Evolutionary conservation across 129 eudicot genomes (phyloP).

Genomic region (Lonicera japonica): DNA sequence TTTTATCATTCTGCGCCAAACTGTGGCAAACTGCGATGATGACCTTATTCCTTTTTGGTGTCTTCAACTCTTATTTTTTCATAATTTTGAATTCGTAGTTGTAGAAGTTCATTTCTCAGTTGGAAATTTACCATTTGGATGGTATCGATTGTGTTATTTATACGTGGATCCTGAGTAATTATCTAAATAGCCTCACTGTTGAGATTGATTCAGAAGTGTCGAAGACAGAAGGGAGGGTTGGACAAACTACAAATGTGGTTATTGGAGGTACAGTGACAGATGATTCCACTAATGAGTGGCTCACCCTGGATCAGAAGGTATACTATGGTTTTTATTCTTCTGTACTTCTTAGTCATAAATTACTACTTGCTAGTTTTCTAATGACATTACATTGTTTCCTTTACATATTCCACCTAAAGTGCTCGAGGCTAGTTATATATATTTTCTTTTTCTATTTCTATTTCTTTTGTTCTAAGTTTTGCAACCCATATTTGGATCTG

Average conservation of each 20-base stretch:
- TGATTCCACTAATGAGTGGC: constrained; percentile 67
- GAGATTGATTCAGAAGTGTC: constrained; percentile 60
- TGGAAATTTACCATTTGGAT: not conserved
- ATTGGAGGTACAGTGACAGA: constrained; percentile 84
- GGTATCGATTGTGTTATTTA: not conserved
- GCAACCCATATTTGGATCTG: too few relatives aligned
- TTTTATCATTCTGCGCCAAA: too few relatives aligned
- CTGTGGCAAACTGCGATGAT: too few relatives aligned
- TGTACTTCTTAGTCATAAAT: not conserved
- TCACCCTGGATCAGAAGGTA: constrained; percentile 66
- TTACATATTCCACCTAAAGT: too few relatives aligned
- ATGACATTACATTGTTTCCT: too few relatives aligned
- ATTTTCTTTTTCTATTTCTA: too few relatives aligned
- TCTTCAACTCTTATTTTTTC: too few relatives aligned
- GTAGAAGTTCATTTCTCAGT: not conserved
- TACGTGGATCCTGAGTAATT: constrained; percentile 2
- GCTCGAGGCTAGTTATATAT: too few relatives aligned
- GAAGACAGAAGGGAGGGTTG: constrained; percentile 83
- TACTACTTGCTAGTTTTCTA: not conserved
- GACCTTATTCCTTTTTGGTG: too few relatives aligned
- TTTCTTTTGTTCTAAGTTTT: too few relatives aligned
- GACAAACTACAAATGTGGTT: constrained; percentile 69
- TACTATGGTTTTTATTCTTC: not conserved
- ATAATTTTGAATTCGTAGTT: not conserved
- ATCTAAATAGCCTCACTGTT: constrained; percentile 5